phyloP scores from a whole-genome alignment of 2,329 filamentous ascomycete species.

The Beauveria bassiana region DNA sequence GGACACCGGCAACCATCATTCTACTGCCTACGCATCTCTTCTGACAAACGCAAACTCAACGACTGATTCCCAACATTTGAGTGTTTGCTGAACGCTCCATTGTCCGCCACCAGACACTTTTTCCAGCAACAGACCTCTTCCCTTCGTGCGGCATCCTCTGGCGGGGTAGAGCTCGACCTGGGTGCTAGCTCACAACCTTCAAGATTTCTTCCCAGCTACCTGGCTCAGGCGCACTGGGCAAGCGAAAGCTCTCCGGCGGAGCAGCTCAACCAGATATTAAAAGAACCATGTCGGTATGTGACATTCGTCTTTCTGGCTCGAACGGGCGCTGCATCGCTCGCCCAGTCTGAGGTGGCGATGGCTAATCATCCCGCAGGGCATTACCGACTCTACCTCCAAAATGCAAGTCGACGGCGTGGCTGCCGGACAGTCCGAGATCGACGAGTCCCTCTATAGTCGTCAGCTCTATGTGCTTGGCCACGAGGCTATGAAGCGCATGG shows the following conservation, averaged over 20 bases:
- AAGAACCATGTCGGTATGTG: constrained; percentile 54
- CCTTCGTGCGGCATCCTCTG: constrained; percentile 18
- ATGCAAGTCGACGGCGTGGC: constrained; percentile 59
- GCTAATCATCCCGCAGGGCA: constrained; percentile 30
- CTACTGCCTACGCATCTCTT: background rate
- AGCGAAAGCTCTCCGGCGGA: constrained; percentile 59
- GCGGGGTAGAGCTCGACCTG: constrained; percentile 32
- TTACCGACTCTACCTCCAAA: constrained; percentile 52
- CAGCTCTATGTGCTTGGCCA: constrained; percentile 66
- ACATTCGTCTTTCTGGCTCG: background rate
- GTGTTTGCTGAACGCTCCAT: background rate
- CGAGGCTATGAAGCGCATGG: constrained; percentile 98
- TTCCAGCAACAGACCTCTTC: constrained; percentile 1
- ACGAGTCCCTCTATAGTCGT: constrained; percentile 66
- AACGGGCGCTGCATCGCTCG: background rate
- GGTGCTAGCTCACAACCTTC: constrained; percentile 25
- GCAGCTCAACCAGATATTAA: constrained; percentile 50
- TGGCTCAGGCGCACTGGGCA: constrained; percentile 49
- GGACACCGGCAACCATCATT: background rate
- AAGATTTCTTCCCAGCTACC: constrained; percentile 26
- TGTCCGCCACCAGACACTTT: background rate
- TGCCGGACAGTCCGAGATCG: constrained; percentile 52
- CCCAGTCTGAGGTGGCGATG: background rate
- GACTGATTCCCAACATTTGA: background rate
- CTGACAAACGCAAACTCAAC: background rate